A percentile compares a stretch with the other conserved stretches of the same genome.
These are phyloP conservation scores for Micractinium sp. DNA, from an alignment of 139 green algal species.

Conservation along the genomic window DNA sequence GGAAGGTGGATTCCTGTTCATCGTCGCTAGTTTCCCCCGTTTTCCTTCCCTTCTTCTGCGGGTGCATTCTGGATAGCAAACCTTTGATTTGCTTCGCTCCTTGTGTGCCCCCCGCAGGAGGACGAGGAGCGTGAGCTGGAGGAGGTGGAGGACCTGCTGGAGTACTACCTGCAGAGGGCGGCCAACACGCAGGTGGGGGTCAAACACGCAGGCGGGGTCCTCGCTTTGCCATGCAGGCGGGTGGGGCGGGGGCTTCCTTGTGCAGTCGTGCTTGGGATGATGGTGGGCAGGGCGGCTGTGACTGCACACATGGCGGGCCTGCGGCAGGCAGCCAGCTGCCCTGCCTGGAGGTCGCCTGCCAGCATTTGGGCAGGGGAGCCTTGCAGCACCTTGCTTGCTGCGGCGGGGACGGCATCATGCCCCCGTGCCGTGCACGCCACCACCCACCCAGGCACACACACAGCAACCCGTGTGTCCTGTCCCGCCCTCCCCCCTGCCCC, in stretches of 20 bases:
- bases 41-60: too few relatives aligned
- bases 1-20: not conserved
- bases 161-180: slow-evolving; percentile 94
- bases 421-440: too few relatives aligned
- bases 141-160: slow-evolving; percentile 91
- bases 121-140: slow-evolving; percentile 70
- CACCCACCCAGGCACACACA: too few relatives aligned
- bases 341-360: not conserved
- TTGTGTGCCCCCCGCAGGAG: slow-evolving; percentile 36
- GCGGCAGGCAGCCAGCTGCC: slow-evolving; percentile 42
- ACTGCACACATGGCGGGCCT: slow-evolving; percentile 65
- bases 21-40: too few relatives aligned
- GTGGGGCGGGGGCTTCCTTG: not conserved
- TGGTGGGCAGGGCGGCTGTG: not conserved
- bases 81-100: not conserved
- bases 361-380: too few relatives aligned
- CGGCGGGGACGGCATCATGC: too few relatives aligned
- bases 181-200: slow-evolving; percentile 63
- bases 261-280: not conserved
- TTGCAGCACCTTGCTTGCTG: too few relatives aligned
- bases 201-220: not conserved
- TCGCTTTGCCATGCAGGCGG: not conserved
- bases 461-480: too few relatives aligned
- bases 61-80: too few relatives aligned
- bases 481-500: slow-evolving; percentile 48